phyloP scores from a whole-genome alignment of 2,329 filamentous ascomycete species.

The Penicillium brasilianum region DNA sequence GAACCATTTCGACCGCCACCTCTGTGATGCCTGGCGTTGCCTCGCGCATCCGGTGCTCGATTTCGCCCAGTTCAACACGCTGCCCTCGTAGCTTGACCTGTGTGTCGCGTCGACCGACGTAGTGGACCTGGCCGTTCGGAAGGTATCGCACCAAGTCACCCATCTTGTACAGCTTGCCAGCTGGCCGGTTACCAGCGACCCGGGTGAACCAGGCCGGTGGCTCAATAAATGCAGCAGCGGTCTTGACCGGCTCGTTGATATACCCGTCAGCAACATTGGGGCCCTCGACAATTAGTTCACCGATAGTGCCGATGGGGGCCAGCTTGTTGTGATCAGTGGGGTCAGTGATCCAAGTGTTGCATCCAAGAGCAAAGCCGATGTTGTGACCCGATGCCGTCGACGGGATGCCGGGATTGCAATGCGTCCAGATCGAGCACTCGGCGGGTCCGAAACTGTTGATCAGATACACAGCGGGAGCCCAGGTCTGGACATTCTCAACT shows the following conservation, averaged over 20 bases:
- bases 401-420: too few species aligned
- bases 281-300: not conserved
- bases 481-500: conserved; percentile 22
- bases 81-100: conserved; percentile 40
- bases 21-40: conserved; percentile 39
- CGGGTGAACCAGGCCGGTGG: not conserved
- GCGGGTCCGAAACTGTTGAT: conserved; percentile 29
- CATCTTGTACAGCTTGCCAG: not conserved
- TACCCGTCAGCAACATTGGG: not conserved
- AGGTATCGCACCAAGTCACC: conserved; percentile 24
- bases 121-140: conserved; percentile 23
- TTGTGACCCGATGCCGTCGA: not conserved
- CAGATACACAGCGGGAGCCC: conserved; percentile 18
- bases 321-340: conserved; percentile 4
- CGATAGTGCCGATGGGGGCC: not conserved
- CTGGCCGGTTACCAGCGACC: not conserved
- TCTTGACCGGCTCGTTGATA: not conserved
- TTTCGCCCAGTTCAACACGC: conserved; percentile 37
- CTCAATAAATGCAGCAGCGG: not conserved
- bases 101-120: conserved; percentile 35
- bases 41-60: conserved; percentile 30
- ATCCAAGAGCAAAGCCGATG: conserved; percentile 1
- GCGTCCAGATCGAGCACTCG: conserved; percentile 16
- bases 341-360: conserved; percentile 6
- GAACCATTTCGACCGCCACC: conserved; percentile 11